Conservation (phyloP, 495 filamentous ascomycete species). For the Aspergillus homomorphus region DNA sequence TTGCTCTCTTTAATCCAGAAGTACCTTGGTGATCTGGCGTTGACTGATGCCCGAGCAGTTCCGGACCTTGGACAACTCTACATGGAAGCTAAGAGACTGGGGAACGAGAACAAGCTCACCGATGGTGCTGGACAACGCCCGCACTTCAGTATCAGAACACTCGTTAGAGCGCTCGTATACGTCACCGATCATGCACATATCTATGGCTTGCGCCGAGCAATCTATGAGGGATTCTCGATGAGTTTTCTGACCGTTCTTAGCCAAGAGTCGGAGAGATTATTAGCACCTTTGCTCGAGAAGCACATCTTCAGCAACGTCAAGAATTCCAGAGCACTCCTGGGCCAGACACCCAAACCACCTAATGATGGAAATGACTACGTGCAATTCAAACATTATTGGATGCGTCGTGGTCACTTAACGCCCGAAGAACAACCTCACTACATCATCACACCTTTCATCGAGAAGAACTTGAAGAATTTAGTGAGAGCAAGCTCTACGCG, state of each 20-base stretch:
- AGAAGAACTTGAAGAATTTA: constrained; percentile 89
- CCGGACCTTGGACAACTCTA: constrained; percentile 82
- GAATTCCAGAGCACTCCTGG: constrained; percentile 64
- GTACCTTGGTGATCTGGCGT: constrained; percentile 70
- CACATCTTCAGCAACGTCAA: constrained; percentile 68
- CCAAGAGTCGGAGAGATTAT: constrained; percentile 68
- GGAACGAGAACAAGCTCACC: constrained; percentile 77
- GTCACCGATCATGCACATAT: constrained; percentile 76
- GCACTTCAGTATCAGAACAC: constrained; percentile 90
- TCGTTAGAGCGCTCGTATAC: constrained; percentile 88
- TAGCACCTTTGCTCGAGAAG: constrained; percentile 77
- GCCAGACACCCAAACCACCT: constrained; percentile 70
- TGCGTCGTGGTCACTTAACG: constrained; percentile 64
- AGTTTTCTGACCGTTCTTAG: constrained; percentile 87
- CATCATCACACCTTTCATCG: constrained; percentile 93
- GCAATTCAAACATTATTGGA: constrained; percentile 91
- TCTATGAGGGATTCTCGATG: constrained; percentile 99
- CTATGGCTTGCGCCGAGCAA: constrained; percentile 81
- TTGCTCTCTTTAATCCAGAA: constrained; percentile 78
- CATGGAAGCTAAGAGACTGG: constrained; percentile 76
- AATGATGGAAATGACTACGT: constrained; percentile 74
- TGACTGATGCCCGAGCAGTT: constrained; percentile 61
- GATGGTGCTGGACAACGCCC: constrained; percentile 92
- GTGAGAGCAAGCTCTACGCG: constrained; percentile 89
- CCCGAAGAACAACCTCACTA: constrained; percentile 79